Evolutionary conservation across 257 asterid genomes (phyloP).

Genomic region (Solanum etuberosum): DNA sequence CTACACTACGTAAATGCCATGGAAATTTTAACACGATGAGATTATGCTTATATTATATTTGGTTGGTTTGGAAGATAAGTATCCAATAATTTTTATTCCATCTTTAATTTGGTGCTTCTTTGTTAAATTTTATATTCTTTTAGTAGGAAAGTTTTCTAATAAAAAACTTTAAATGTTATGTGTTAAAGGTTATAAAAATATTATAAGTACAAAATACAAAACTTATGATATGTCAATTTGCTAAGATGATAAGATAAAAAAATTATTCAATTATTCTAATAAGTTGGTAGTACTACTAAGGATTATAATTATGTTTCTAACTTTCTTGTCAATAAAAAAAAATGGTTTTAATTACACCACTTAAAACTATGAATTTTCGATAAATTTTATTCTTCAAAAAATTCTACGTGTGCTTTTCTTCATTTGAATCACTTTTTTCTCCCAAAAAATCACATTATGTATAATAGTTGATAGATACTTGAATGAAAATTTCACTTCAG

Average conservation of each 20-base stretch:
- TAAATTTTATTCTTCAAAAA: rapidly evolving
- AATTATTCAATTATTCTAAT: background rate
- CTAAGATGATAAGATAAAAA: background rate
- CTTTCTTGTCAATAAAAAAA: background rate
- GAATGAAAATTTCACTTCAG: background rate
- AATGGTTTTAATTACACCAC: background rate
- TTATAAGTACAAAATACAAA: background rate
- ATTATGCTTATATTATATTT: background rate
- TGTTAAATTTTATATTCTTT: background rate
- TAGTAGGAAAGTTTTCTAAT: background rate
- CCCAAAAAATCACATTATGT: background rate
- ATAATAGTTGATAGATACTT: background rate
- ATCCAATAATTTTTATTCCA: background rate
- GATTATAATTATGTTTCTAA: background rate
- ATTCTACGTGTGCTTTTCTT: background rate
- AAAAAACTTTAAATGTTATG: background rate
- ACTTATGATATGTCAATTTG: background rate
- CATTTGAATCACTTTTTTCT: too few relatives aligned
- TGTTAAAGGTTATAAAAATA: background rate
- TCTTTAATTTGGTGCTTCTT: background rate
- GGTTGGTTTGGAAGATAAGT: background rate
- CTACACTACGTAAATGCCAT: background rate
- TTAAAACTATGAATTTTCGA: background rate
- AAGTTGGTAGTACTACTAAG: background rate
- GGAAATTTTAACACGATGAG: background rate